phyloP scores from a whole-genome alignment of 192 early-diverging fungal genomes.

The Gaertneriomyces semiglobifer region DNA sequence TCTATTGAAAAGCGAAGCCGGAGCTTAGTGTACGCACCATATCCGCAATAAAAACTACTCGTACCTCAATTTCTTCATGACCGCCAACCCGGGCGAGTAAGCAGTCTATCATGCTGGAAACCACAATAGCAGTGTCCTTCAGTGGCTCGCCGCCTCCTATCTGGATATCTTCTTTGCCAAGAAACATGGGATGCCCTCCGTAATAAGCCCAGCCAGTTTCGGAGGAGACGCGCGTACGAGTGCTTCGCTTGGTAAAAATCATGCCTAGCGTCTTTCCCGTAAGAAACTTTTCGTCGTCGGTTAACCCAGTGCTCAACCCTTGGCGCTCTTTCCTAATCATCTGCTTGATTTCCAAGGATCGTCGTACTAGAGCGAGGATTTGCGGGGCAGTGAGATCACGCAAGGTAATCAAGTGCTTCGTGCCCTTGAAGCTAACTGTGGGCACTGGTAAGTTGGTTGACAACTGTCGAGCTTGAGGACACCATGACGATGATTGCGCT shows the following conservation, averaged over 20 bases:
- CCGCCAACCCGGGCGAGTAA: conserved; percentile 90
- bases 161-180: conserved; percentile 94
- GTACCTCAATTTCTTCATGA: conserved; percentile 83
- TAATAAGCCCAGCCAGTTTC: conserved; percentile 88
- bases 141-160: conserved; percentile 92
- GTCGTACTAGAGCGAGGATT: conserved; percentile 72
- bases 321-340: conserved; percentile 48
- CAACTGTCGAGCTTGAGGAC: too few species aligned
- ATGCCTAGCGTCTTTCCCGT: conserved; percentile 84
- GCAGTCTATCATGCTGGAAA: conserved; percentile 94
- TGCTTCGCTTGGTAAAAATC: conserved; percentile 93
- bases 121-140: conserved; percentile 82
- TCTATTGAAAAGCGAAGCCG: conserved; percentile 34
- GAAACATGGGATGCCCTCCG: conserved; percentile 94
- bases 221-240: conserved; percentile 92
- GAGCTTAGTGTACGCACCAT: neutral
- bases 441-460: neutral
- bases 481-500: too few species aligned
- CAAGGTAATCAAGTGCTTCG: conserved; percentile 71
- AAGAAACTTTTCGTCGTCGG: conserved; percentile 19
- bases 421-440: conserved; percentile 20
- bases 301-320: neutral
- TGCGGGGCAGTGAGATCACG: conserved; percentile 75
- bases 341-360: conserved; percentile 77
- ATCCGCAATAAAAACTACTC: neutral